phyloP scores from a whole-genome alignment of 2,329 filamentous ascomycete genomes.

The Hypoxylon sp. region DNA sequence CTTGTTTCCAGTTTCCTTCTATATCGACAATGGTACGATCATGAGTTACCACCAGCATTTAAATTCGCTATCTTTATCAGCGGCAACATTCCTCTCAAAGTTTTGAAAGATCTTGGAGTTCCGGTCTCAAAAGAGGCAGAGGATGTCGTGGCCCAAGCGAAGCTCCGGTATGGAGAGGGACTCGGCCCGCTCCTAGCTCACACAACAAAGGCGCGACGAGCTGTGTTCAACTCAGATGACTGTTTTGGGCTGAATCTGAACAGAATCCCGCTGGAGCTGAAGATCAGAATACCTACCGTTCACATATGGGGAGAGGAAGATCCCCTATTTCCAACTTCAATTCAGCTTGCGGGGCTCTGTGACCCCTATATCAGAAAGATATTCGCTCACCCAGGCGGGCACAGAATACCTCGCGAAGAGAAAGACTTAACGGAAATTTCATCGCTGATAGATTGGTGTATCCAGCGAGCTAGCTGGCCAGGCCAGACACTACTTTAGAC shows the following conservation, averaged over 20 bases:
- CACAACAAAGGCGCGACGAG: conserved; percentile 40
- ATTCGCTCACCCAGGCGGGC: conserved; percentile 41
- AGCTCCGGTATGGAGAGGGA: conserved; percentile 34
- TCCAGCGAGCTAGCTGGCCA: conserved; percentile 49
- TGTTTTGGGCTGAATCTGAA: conserved; percentile 54
- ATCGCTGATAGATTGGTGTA: conserved; percentile 48
- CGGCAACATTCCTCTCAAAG: conserved; percentile 56
- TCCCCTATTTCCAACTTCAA: conserved; percentile 47
- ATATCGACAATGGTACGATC: conserved; percentile 55
- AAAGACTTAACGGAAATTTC: conserved; percentile 43
- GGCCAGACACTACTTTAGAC: conserved; percentile 42
- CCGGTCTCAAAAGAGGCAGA: conserved; percentile 53
- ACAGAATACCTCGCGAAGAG: conserved; percentile 41
- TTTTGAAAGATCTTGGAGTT: conserved; percentile 56
- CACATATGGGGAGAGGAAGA: conserved; percentile 51
- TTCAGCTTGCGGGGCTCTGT: conserved; percentile 52
- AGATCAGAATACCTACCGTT: conserved; percentile 53
- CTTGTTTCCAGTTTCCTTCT: conserved; percentile 59
- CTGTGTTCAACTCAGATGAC: conserved; percentile 52
- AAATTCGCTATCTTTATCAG: conserved; percentile 59
- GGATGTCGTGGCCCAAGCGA: conserved; percentile 46
- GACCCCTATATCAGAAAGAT: conserved; percentile 53
- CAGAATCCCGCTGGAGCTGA: conserved; percentile 49
- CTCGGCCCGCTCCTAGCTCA: conserved; percentile 43
- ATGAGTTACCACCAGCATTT: conserved; percentile 55